Evolutionary conservation across 495 filamentous ascomycete genomes (phyloP), one percentile per base, ranked within the genome.

Genomic region (Durotheca rogersii): DNA sequence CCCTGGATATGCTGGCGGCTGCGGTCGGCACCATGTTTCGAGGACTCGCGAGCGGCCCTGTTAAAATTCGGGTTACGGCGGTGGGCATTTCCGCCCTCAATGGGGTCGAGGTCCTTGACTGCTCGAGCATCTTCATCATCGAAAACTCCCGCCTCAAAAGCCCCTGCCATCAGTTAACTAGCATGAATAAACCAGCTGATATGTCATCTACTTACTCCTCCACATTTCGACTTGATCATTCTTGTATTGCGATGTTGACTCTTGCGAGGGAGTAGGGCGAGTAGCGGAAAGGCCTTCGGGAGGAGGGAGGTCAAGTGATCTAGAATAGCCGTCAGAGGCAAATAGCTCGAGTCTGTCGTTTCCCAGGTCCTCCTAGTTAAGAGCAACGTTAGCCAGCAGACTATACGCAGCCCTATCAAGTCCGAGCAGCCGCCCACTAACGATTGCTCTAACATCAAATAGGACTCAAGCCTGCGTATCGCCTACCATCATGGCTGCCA

Each of bases 31-130:
- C 17, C 30, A 23, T 17, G 11, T 0, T 18, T 31, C 23, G 17
- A 4, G 9, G 29, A 4, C 9, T 15, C 6, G 6, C 6, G 14
- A 10, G 18, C 1, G 7, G 5, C 6, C 11, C 14, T 16, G 6
- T 16, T 35, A n/a, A 35, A 16, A 35, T 35, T 35, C 15, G 11
- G 11, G 10, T 47, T 60, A 0, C 20, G 29, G 3, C 62, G 62
- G 21, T 66, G 62, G 2, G 60, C 52, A 19, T 63, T 55, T 5
- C 62, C 62, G 21, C 31, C 33, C 4, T 60, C 60, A 12, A 63
- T 39, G 1, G 41, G 23, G 36, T 62, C 56, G 19, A 62, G 41
- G 7, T 41, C 43, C 7, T 45, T 51, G 16, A 58, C 59, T 1
- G 20, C 49, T n/a, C 19, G 47, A 10, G 37, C 44, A 6, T 62